Conservation (phyloP, 306 rosid genomes). For the Vachellia collinsii region DNA sequence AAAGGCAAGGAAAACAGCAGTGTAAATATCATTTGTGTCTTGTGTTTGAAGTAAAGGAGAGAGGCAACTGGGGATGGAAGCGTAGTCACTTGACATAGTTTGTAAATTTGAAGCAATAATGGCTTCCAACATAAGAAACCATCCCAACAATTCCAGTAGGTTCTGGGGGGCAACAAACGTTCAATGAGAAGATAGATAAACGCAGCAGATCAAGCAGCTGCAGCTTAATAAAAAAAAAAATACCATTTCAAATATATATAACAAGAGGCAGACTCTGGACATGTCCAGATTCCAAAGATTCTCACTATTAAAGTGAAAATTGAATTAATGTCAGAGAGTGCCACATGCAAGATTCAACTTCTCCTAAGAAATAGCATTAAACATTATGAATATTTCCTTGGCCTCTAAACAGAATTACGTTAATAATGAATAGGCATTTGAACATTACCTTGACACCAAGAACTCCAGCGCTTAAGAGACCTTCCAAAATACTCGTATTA, state of each 20-base stretch:
- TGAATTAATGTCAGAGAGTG: not conserved
- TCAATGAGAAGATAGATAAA: constrained; percentile 10
- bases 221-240: not conserved
- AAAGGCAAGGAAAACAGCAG: constrained; percentile 1
- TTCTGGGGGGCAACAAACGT: not conserved
- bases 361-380: not conserved
- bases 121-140: constrained; percentile 4
- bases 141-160: not conserved
- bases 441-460: constrained; percentile 86
- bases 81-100: constrained; percentile 13
- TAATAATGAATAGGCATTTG: constrained; percentile 14
- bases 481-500: constrained; percentile 73
- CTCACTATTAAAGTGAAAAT: not conserved
- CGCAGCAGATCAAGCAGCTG: constrained; percentile 10
- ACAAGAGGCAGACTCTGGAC: constrained; percentile 22
- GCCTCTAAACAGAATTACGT: constrained; percentile 24
- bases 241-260: constrained; percentile 20
- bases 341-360: constrained; percentile 4
- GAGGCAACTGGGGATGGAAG: constrained; percentile 23
- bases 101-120: constrained; percentile 1
- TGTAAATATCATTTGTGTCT: not conserved
- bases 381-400: not conserved
- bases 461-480: constrained; percentile 82
- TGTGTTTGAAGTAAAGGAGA: not conserved
- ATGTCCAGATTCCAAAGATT: constrained; percentile 31